Conservation (phyloP, 2,329 filamentous ascomycete species). For the Alternaria solani region DNA sequence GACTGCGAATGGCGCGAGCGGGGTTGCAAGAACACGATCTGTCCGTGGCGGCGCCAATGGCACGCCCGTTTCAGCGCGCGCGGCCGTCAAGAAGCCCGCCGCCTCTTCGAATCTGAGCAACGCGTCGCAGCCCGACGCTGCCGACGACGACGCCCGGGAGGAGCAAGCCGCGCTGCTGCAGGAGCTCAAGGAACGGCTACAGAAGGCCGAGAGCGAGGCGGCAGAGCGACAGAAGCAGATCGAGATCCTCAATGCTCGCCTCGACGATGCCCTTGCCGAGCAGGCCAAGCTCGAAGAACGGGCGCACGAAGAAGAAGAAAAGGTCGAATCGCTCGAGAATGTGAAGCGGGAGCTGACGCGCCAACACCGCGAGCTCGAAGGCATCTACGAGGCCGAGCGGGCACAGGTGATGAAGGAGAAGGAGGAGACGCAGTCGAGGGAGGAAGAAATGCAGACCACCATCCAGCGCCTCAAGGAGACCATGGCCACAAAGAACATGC, state of each 20-base stretch:
- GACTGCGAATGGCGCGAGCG: conserved; percentile 39
- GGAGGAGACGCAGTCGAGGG: conserved; percentile 81
- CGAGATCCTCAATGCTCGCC: conserved; percentile 81
- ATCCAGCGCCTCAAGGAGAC: conserved; percentile 93
- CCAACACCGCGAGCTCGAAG: conserved; percentile 89
- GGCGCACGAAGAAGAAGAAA: conserved; percentile 84
- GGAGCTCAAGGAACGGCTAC: conserved; percentile 82
- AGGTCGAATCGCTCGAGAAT: conserved; percentile 79
- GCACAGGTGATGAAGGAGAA: conserved; percentile 89
- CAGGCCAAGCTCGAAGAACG: conserved; percentile 88
- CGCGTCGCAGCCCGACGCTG: conserved; percentile 48
- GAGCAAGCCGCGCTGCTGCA: conserved; percentile 82
- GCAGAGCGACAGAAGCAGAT: conserved; percentile 85
- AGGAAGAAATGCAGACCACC: conserved; percentile 89
- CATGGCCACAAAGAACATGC: conserved; percentile 75
- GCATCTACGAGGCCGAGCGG: conserved; percentile 89
- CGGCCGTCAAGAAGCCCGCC: conserved; percentile 49
- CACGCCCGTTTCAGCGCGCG: conserved; percentile 51
- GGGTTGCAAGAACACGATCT: conserved; percentile 43
- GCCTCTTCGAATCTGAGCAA: conserved; percentile 45
- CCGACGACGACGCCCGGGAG: conserved; percentile 73
- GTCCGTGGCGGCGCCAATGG: conserved; percentile 43
- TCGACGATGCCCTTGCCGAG: conserved; percentile 85
- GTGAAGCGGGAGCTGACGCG: conserved; percentile 85
- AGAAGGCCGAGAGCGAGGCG: conserved; percentile 78